Evolutionary conservation across 2,329 filamentous ascomycete genomes (phyloP).

Genomic region (Lecanicillium sp.): DNA sequence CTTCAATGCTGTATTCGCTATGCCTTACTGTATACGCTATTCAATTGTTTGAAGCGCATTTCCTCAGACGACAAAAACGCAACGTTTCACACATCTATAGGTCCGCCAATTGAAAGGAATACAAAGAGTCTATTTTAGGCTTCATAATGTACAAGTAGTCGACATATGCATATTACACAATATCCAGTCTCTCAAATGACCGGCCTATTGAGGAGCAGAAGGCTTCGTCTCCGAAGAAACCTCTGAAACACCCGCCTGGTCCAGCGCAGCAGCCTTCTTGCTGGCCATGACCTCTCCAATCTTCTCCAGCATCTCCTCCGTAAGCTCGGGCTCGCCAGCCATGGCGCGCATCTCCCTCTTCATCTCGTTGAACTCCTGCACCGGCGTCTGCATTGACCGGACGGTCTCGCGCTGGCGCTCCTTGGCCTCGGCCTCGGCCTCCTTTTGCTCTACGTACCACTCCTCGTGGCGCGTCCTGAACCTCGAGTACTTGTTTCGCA

Average conservation of each 20-base stretch:
- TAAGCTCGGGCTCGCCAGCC: conserved; percentile 47
- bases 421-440: conserved; percentile 45
- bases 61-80: too few relatives aligned
- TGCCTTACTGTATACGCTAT: too few relatives aligned
- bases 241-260: conserved; percentile 28
- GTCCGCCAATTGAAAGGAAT: too few relatives aligned
- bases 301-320: conserved; percentile 52
- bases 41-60: too few relatives aligned
- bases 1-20: too few relatives aligned
- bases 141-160: conserved; percentile 8
- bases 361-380: conserved; percentile 52
- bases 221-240: conserved; percentile 9
- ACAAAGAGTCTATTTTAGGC: conserved; percentile 5
- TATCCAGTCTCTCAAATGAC: not conserved
- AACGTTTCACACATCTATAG: too few relatives aligned
- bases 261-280: conserved; percentile 37
- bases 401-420: conserved; percentile 23
- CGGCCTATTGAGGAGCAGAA: conserved; percentile 1
- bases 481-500: conserved; percentile 73
- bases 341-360: conserved; percentile 43
- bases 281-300: conserved; percentile 54
- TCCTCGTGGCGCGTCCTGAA: conserved; percentile 76
- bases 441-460: conserved; percentile 61
- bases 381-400: conserved; percentile 42
- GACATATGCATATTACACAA: conserved; percentile 4